These are phyloP conservation scores for Nepenthes gracilis DNA, from an alignment of 148 eudicot genomes.

Conservation along the genomic window DNA sequence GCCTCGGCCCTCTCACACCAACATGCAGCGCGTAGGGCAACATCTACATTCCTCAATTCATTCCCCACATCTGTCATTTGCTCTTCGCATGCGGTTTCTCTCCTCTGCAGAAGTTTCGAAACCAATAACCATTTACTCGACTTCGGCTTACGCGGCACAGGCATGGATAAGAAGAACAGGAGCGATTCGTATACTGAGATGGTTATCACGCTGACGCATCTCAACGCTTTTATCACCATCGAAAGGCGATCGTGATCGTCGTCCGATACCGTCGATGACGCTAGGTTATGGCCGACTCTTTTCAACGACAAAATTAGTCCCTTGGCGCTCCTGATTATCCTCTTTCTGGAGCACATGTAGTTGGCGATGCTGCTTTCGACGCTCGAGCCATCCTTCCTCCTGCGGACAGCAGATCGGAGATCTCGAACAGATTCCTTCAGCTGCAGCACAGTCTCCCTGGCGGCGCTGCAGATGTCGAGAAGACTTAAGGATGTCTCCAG, in stretches of 20 bases:
- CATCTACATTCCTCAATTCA: constrained; percentile 21
- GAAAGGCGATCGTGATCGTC: constrained; percentile 10
- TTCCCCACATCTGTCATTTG: constrained; percentile 1
- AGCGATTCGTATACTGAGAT: constrained; percentile 20
- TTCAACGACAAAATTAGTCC: constrained; percentile 16
- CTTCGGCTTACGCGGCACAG: constrained; percentile 13
- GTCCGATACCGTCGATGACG: constrained; percentile 1
- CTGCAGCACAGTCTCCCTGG: constrained; percentile 24
- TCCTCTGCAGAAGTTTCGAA: constrained; percentile 23
- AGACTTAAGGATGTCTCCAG: constrained; percentile 26
- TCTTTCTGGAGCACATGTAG: constrained; percentile 25
- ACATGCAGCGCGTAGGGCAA: constrained; percentile 5
- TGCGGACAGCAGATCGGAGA: constrained; percentile 26
- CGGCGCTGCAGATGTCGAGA: constrained; percentile 33
- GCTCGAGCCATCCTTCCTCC: constrained; percentile 21
- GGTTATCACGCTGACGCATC: constrained; percentile 20
- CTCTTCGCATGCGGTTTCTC: constrained; percentile 9
- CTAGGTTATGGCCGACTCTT: constrained; percentile 20
- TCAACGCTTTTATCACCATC: constrained; percentile 24
- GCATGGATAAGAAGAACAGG: constrained; percentile 18
- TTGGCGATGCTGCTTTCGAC: constrained; percentile 15
- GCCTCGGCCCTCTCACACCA: constrained; percentile 3
- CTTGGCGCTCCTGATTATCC: constrained; percentile 22
- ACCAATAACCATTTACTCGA: constrained; percentile 25
- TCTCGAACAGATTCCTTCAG: constrained; percentile 22